Evolutionary conservation across 768 basidiomycete species (phyloP).

Genomic region (Melanogaster broomeanus): DNA sequence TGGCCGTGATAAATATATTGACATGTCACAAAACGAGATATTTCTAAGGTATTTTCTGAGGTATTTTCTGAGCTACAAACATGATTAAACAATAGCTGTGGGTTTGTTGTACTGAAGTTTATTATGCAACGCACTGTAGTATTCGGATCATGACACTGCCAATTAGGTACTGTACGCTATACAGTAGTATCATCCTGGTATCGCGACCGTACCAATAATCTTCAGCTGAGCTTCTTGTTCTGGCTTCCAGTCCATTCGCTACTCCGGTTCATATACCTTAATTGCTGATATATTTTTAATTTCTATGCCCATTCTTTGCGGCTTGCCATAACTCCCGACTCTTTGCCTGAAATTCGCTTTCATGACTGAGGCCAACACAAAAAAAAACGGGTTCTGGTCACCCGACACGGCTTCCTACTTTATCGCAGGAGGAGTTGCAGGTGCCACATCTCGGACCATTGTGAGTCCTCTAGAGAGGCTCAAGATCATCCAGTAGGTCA

Average conservation of each 20-base stretch:
- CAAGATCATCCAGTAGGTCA: conserved; percentile 92
- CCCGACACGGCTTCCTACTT: conserved; percentile 46
- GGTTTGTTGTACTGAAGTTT: no score
- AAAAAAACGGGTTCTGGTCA: conserved; percentile 31
- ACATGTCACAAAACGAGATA: no score
- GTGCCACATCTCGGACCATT: conserved; percentile 81
- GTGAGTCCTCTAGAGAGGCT: conserved; percentile 90
- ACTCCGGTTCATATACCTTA: conserved; percentile 1
- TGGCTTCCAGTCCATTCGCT: neutral
- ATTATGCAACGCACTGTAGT: no score
- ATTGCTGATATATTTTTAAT: conserved; percentile 3
- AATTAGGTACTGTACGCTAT: no score
- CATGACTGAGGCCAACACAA: conserved; percentile 26
- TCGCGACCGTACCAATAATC: neutral
- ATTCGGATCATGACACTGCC: no score
- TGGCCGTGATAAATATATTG: no score
- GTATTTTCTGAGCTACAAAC: no score
- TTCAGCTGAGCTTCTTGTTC: conserved; percentile 4
- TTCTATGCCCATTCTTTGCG: conserved; percentile 6
- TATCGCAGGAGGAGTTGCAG: conserved; percentile 55
- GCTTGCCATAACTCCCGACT: conserved; percentile 3
- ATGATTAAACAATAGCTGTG: no score
- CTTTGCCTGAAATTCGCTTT: conserved; percentile 8
- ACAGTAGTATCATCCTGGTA: no score
- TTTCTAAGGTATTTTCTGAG: no score